phyloP scores from a whole-genome alignment of 805 yeast genomes.

The Wickerhamiella musiphila region DNA sequence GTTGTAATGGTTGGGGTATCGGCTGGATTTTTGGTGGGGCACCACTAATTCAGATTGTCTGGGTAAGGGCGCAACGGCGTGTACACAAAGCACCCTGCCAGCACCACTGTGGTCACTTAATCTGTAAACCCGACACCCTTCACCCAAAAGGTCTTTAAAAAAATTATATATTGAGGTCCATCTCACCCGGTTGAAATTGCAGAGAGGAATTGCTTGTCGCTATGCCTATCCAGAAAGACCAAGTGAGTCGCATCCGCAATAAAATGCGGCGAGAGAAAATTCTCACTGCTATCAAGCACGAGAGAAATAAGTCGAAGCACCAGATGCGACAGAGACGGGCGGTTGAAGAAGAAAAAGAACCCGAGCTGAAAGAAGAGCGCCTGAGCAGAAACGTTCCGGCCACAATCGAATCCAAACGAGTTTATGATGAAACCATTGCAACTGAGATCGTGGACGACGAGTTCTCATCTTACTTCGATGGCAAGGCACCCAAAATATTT shows the following conservation, averaged over 20 bases:
- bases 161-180: neutral
- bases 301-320: constrained; percentile 60
- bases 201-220: too few relatives aligned
- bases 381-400: constrained; percentile 59
- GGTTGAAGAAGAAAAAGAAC: constrained; percentile 71
- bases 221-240: constrained; percentile 16
- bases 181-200: neutral
- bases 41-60: too few relatives aligned
- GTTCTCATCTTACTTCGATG: constrained; percentile 41
- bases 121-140: neutral
- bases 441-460: constrained; percentile 30
- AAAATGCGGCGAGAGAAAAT: constrained; percentile 67
- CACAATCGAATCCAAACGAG: constrained; percentile 72
- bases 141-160: neutral
- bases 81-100: too few relatives aligned
- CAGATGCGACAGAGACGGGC: constrained; percentile 64
- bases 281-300: constrained; percentile 55
- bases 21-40: too few relatives aligned
- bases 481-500: constrained; percentile 65
- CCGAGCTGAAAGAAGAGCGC: constrained; percentile 67
- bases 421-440: constrained; percentile 65
- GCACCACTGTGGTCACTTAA: too few relatives aligned
- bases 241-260: constrained; percentile 37
- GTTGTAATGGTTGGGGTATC: too few relatives aligned
- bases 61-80: too few relatives aligned